Evolutionary conservation across 129 eudicot genomes (phyloP).

Genomic region (Sambucus nigra): DNA sequence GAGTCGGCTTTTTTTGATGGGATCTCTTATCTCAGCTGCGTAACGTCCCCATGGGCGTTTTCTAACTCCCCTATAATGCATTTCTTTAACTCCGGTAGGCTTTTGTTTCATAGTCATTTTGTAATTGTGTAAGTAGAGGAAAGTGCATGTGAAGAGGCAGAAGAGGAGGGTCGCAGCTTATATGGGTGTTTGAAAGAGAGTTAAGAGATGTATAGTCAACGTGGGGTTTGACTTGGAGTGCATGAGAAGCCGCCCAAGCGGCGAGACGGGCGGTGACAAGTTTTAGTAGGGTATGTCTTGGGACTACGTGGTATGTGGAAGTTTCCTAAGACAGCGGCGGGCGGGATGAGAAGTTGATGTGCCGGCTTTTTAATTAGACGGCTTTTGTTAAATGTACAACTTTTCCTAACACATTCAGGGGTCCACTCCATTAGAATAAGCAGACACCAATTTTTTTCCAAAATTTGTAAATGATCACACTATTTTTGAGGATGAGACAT

Average conservation of each 20-base stretch:
- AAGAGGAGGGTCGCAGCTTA: not conserved
- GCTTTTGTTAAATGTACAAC: too few relatives aligned
- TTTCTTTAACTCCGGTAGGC: conserved; percentile 22
- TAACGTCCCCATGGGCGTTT: conserved; percentile 88
- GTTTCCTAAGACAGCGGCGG: not conserved
- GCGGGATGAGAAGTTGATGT: not conserved
- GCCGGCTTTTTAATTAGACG: not conserved
- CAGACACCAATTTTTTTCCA: too few relatives aligned
- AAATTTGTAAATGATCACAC: too few relatives aligned
- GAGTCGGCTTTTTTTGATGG: conserved; percentile 51
- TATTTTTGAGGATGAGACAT: too few relatives aligned
- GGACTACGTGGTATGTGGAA: not conserved
- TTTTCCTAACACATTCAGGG: too few relatives aligned
- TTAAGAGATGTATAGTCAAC: not conserved
- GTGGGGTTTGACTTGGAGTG: not conserved
- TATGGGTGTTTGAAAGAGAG: not conserved
- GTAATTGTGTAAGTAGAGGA: not conserved
- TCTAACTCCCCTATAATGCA: conserved; percentile 62
- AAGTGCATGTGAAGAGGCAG: not conserved
- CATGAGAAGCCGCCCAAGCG: not conserved
- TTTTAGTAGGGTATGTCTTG: not conserved
- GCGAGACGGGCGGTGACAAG: not conserved
- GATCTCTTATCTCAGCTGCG: conserved; percentile 75
- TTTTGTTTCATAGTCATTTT: conserved; percentile 44
- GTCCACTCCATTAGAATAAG: too few relatives aligned